phyloP scores from a whole-genome alignment of 1,139 yeast species.

The Blastobotrys proliferans region DNA sequence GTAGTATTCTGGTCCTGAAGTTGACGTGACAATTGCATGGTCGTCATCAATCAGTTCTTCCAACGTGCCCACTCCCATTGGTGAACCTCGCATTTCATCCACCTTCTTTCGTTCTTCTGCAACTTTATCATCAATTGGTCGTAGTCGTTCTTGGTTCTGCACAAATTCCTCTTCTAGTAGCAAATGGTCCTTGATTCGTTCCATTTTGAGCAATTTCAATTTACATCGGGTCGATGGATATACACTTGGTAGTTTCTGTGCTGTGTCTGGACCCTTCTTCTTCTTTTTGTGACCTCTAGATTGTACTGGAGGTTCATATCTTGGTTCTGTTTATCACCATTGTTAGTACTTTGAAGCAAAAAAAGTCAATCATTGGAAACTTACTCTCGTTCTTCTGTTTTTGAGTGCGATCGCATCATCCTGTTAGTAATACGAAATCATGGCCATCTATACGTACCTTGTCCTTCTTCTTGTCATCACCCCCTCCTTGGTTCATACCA shows the following conservation, averaged over 20 bases:
- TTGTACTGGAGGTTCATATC: conserved; percentile 98
- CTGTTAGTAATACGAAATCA: conserved; percentile 16
- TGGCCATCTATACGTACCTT: conserved; percentile 26
- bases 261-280: conserved; percentile 89
- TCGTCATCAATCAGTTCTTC: conserved; percentile 98
- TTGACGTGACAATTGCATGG: conserved; percentile 95
- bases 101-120: conserved; percentile 94
- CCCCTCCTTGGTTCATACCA: conserved; percentile 49
- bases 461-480: conserved; percentile 66
- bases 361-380: no score
- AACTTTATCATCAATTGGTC: conserved; percentile 95
- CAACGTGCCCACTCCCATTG: conserved; percentile 93
- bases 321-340: conserved; percentile 54
- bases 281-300: conserved; percentile 76
- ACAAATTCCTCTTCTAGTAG: conserved; percentile 95
- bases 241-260: conserved; percentile 79
- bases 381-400: conserved; percentile 35
- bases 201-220: conserved; percentile 83
- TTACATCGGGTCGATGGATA: conserved; percentile 93
- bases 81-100: conserved; percentile 93
- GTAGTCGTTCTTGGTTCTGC: conserved; percentile 87
- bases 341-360: conserved; percentile 4
- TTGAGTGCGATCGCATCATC: no score
- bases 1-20: conserved; percentile 96
- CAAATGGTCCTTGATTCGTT: conserved; percentile 93